These are phyloP conservation scores for Xylariaceae sp. DNA, from an alignment of 2,329 filamentous ascomycete species.

Conservation along the genomic window DNA sequence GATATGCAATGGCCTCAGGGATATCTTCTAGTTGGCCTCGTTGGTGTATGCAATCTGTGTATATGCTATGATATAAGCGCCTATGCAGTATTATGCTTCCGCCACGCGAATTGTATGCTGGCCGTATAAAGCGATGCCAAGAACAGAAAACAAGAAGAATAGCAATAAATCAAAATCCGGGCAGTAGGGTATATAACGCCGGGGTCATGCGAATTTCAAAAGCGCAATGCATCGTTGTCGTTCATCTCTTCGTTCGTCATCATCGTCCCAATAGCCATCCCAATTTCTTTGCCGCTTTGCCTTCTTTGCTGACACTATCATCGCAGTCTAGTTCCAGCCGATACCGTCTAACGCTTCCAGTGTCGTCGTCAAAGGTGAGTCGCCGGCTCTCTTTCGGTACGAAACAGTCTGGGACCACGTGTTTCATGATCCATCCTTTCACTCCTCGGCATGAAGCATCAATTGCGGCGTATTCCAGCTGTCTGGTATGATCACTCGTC, in stretches of 20 bases:
- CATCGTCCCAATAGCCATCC: conserved; percentile 30
- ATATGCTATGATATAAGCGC: too few relatives aligned
- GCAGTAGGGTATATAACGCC: conserved; percentile 31
- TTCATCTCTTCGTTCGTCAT: conserved; percentile 4
- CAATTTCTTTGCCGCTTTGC: conserved; percentile 23
- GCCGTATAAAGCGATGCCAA: too few relatives aligned
- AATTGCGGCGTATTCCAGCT: conserved; percentile 65
- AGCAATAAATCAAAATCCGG: conserved; percentile 22
- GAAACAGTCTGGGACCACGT: conserved; percentile 61
- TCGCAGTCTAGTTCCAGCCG: conserved; percentile 55
- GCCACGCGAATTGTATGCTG: too few relatives aligned
- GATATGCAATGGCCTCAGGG: too few relatives aligned
- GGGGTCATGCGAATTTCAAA: conserved; percentile 25
- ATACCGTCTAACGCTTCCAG: conserved; percentile 62
- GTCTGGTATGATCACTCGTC: conserved; percentile 61
- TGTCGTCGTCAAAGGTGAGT: conserved; percentile 60
- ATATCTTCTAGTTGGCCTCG: too few relatives aligned
- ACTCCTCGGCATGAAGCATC: conserved; percentile 60
- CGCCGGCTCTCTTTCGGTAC: conserved; percentile 47
- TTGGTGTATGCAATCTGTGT: too few relatives aligned
- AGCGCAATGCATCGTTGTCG: conserved; percentile 8
- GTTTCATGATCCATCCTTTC: conserved; percentile 57
- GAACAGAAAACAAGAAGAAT: too few relatives aligned
- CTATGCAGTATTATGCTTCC: too few relatives aligned
- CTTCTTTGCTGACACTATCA: conserved; percentile 28